Conservation (phyloP, 768 basidiomycete genomes). For the Tulasnella sp. region DNA sequence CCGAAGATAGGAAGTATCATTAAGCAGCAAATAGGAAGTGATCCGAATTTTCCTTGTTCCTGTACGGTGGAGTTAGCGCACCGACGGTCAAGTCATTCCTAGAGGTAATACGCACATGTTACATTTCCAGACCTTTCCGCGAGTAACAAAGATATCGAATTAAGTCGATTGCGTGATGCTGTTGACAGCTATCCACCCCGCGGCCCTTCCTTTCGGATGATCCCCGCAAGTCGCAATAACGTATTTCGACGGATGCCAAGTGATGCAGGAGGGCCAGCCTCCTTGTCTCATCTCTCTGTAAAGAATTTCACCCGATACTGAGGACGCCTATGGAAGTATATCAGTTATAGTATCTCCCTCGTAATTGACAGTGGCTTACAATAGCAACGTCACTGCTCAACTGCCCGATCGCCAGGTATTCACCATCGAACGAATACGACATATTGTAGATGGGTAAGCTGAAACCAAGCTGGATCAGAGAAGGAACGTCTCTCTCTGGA, state of each 20-base stretch:
- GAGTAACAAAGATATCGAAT: neutral
- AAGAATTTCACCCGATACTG: slow-evolving; percentile 1
- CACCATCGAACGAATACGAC: slow-evolving; percentile 13
- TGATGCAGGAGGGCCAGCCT: neutral
- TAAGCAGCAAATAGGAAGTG: neutral
- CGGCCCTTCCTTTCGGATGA: slow-evolving; percentile 5
- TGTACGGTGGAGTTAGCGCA: neutral
- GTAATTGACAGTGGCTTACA: neutral
- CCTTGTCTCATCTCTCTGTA: slow-evolving; percentile 1
- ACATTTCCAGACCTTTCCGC: neutral
- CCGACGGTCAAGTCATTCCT: neutral
- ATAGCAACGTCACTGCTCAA: neutral
- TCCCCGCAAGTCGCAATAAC: slow-evolving; percentile 11
- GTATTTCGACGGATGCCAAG: slow-evolving; percentile 9
- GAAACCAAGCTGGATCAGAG: neutral
- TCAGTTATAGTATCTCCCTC: neutral
- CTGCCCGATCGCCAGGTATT: neutral
- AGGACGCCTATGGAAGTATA: neutral
- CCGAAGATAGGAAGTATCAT: neutral
- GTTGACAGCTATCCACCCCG: neutral
- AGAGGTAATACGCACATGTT: neutral
- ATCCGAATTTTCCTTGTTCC: neutral
- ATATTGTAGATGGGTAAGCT: slow-evolving; percentile 1
- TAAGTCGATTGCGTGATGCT: neutral
- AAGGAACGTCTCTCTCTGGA: neutral